phyloP scores from a whole-genome alignment of 2,329 filamentous ascomycete species.

The Venturia oleaginea region DNA sequence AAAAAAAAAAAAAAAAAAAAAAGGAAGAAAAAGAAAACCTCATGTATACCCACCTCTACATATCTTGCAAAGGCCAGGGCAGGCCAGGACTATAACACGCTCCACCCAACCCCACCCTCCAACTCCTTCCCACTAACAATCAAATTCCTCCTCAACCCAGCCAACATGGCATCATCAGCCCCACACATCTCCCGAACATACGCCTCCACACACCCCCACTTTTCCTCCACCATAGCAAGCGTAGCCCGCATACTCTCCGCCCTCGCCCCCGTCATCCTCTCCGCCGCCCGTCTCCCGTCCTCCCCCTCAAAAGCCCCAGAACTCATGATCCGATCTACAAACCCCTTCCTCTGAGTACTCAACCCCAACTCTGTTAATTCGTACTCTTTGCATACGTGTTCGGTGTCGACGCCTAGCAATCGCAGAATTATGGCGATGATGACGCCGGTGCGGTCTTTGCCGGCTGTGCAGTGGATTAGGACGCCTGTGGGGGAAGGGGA shows the following conservation, averaged over 20 bases:
- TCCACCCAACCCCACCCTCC: constrained; percentile 7
- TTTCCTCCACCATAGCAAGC: constrained; percentile 46
- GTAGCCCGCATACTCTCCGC: constrained; percentile 44
- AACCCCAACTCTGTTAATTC: constrained; percentile 56
- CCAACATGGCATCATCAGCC: constrained; percentile 42
- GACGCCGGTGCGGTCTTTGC: constrained; percentile 69
- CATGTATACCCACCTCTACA: too few species aligned
- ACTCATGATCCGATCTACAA: constrained; percentile 43
- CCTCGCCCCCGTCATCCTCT: constrained; percentile 30
- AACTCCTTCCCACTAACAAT: neutral
- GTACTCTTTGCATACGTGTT: constrained; percentile 59
- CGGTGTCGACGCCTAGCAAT: constrained; percentile 52
- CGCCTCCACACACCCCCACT: constrained; percentile 54
- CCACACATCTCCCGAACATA: constrained; percentile 54
- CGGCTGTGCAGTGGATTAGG: constrained; percentile 60
- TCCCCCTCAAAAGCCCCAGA: constrained; percentile 19
- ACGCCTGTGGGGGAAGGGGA: constrained; percentile 28
- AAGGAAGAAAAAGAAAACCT: too few species aligned
- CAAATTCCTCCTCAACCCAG: constrained; percentile 40
- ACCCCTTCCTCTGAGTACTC: constrained; percentile 32
- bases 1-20: too few species aligned
- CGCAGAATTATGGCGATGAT: constrained; percentile 56
- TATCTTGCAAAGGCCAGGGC: too few species aligned
- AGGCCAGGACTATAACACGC: neutral
- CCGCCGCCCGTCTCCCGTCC: constrained; percentile 21